Conservation (phyloP, 1,139 yeast genomes). For the Kurtzmaniella natalensis region DNA sequence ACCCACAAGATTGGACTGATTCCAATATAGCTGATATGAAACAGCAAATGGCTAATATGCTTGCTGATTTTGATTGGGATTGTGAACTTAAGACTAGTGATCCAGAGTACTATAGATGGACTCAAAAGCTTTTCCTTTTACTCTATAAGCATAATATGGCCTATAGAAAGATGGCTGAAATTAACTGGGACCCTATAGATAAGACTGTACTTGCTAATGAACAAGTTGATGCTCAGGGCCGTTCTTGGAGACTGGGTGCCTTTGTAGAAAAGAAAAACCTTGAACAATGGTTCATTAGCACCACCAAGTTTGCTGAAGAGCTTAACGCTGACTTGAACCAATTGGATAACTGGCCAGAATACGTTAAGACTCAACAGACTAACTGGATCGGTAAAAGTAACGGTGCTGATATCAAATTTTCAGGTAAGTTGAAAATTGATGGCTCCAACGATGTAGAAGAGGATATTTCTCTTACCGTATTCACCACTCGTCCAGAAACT, state of each 20-base stretch:
- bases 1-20: slow-evolving; percentile 81
- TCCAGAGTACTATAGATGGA: slow-evolving; percentile 87
- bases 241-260: slow-evolving; percentile 97
- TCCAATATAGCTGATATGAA: slow-evolving; percentile 79
- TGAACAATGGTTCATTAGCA: slow-evolving; percentile 91
- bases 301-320: slow-evolving; percentile 71
- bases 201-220: slow-evolving; percentile 93
- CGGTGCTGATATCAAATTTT: slow-evolving; percentile 69
- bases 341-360: slow-evolving; percentile 77
- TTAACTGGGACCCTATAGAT: slow-evolving; percentile 97
- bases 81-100: slow-evolving; percentile 82
- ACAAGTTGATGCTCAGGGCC: slow-evolving; percentile 87
- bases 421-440: slow-evolving; percentile 13
- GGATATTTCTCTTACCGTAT: slow-evolving; percentile 39
- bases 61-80: slow-evolving; percentile 93
- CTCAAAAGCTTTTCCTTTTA: slow-evolving; percentile 78
- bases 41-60: slow-evolving; percentile 69
- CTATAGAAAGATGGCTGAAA: slow-evolving; percentile 78
- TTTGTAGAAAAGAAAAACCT: slow-evolving; percentile 74
- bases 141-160: slow-evolving; percentile 75
- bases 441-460: slow-evolving; percentile 8
- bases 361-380: slow-evolving; percentile 84
- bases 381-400: slow-evolving; percentile 91
- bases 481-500: slow-evolving; percentile 90
- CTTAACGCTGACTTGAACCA: slow-evolving; percentile 58